Evolutionary conservation across 2,329 filamentous ascomycete genomes (phyloP).

Genomic region (Westerdykella ornata): DNA sequence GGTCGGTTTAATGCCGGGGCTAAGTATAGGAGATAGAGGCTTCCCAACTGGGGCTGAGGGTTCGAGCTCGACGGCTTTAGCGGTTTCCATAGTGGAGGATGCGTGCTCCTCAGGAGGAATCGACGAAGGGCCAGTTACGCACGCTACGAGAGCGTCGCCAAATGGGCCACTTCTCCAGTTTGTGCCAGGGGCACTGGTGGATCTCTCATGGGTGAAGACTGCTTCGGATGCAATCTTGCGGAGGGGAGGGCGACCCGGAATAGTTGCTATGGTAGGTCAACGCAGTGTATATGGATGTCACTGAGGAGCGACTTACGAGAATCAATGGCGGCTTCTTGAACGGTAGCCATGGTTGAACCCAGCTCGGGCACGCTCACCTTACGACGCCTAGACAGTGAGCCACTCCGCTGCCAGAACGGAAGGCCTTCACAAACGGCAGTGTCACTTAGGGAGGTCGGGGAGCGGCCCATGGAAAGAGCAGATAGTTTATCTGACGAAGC

Average conservation of each 20-base stretch:
- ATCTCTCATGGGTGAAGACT: slow-evolving; percentile 33
- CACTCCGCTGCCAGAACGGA: slow-evolving; percentile 33
- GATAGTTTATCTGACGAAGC: slow-evolving; percentile 27
- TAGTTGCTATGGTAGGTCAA: slow-evolving; percentile 28
- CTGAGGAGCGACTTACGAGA: slow-evolving; percentile 31
- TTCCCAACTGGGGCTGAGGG: slow-evolving; percentile 9
- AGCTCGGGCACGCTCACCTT: slow-evolving; percentile 40
- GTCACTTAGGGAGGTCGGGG: slow-evolving; percentile 37
- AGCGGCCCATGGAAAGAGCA: slow-evolving; percentile 35
- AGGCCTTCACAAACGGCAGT: slow-evolving; percentile 30
- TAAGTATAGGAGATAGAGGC: slow-evolving; percentile 31
- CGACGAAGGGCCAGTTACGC: slow-evolving; percentile 33
- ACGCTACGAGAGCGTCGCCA: slow-evolving; percentile 37
- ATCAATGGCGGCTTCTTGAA: slow-evolving; percentile 35
- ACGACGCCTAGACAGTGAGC: slow-evolving; percentile 35
- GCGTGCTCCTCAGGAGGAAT: slow-evolving; percentile 14
- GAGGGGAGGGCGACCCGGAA: slow-evolving; percentile 37
- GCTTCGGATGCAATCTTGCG: slow-evolving; percentile 29
- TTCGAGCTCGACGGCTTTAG: slow-evolving; percentile 10
- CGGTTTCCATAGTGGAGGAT: slow-evolving; percentile 12
- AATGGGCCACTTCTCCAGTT: slow-evolving; percentile 37
- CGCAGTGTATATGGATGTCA: not conserved
- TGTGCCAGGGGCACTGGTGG: slow-evolving; percentile 35
- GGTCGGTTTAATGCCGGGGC: slow-evolving; percentile 26
- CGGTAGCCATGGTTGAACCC: slow-evolving; percentile 34